Conservation (phyloP, 2,329 filamentous ascomycete species). For the Erysiphe pulchra region DNA sequence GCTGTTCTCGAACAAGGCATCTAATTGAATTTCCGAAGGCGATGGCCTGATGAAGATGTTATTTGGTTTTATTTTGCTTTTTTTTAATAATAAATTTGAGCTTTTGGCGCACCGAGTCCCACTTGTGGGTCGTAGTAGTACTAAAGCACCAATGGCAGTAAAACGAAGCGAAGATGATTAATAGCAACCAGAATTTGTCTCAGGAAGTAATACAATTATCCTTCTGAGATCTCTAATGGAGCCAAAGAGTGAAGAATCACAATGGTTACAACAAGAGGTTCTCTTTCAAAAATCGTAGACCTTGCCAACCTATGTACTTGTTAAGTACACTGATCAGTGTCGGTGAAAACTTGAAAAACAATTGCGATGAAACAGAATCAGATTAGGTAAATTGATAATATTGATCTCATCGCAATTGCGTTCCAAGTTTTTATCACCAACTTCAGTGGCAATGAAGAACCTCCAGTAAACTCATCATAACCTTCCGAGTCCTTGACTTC, state of each 20-base stretch:
- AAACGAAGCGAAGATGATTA: not conserved
- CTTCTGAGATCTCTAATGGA: not conserved
- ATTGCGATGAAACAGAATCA: too few relatives aligned
- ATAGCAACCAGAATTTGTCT: not conserved
- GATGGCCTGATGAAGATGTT: not conserved
- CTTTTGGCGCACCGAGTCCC: not conserved
- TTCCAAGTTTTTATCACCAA: too few relatives aligned
- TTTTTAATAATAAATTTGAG: not conserved
- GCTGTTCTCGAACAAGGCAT: not conserved
- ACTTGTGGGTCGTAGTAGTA: not conserved
- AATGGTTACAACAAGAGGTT: not conserved
- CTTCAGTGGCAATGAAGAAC: too few relatives aligned
- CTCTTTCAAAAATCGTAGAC: not conserved
- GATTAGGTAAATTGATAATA: too few relatives aligned
- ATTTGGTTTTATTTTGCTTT: not conserved
- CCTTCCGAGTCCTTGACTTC: too few relatives aligned
- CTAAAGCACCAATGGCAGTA: not conserved
- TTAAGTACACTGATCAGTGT: too few relatives aligned
- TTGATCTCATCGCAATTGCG: too few relatives aligned
- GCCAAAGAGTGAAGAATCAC: not conserved
- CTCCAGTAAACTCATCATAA: too few relatives aligned
- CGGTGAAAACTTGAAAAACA: too few relatives aligned
- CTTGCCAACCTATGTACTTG: not conserved
- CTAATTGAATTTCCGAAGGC: not conserved
- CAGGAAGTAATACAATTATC: too few relatives aligned